Percentiles rank a stretch among this genome's conserved stretches.
phyloP scores from a whole-genome alignment of 2,329 filamentous ascomycete genomes.

The Aspergillus candidus region DNA sequence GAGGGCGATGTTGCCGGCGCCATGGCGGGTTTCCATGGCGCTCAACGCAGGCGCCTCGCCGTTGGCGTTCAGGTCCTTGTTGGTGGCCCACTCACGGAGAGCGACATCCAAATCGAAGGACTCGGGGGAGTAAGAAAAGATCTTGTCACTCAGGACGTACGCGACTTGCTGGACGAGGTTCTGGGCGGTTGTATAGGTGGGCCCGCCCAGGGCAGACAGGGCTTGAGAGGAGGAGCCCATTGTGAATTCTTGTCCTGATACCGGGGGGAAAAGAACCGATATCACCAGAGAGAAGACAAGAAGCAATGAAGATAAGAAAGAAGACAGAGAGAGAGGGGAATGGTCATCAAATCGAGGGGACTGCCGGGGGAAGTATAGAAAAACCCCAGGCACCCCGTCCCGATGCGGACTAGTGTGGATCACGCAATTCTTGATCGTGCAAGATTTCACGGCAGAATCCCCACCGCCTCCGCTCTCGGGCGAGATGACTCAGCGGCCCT shows the following conservation, averaged over 20 bases:
- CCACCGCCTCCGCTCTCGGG: too few species aligned
- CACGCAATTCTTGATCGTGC: constrained; percentile 31
- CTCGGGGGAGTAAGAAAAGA: constrained; percentile 94
- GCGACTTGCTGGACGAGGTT: constrained; percentile 92
- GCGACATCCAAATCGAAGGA: constrained; percentile 86
- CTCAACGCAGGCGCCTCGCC: constrained; percentile 73
- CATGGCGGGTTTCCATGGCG: constrained; percentile 76
- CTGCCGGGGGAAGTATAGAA: constrained; percentile 9
- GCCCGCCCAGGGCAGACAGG: constrained; percentile 63
- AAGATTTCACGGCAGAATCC: constrained; percentile 6
- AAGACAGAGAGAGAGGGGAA: constrained; percentile 2
- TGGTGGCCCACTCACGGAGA: constrained; percentile 67
- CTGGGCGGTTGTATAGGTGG: constrained; percentile 90
- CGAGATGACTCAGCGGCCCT: constrained; percentile 2
- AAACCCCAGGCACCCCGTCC: constrained; percentile 6
- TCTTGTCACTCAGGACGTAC: constrained; percentile 90
- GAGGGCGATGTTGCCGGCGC: constrained; percentile 83
- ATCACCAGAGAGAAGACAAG: constrained; percentile 20
- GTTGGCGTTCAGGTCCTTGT: constrained; percentile 70
- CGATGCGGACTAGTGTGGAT: constrained; percentile 27
- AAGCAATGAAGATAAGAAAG: constrained; percentile 5
- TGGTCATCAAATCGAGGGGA: constrained; percentile 13
- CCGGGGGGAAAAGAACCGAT: constrained; percentile 16
- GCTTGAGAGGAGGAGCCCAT: constrained; percentile 36
- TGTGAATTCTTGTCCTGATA: constrained; percentile 23